Percentiles rank a stretch among this genome's conserved stretches.
Conservation (phyloP, 768 basidiomycete species). For the Omphalotus guepiniiformis region DNA sequence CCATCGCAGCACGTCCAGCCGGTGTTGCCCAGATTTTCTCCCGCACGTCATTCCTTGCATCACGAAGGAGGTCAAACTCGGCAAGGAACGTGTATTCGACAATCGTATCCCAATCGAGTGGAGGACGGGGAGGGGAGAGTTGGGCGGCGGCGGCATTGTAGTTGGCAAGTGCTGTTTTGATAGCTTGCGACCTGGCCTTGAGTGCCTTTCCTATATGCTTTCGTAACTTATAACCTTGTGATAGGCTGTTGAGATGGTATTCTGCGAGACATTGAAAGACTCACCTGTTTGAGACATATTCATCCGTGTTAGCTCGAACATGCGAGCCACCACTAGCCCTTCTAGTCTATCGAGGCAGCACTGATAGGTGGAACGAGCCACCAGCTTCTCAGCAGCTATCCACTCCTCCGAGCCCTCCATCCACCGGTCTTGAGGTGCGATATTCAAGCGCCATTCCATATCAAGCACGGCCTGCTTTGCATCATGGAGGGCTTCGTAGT, state of each 20-base stretch:
- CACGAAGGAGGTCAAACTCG: slow-evolving; percentile 19
- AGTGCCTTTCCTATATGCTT: slow-evolving; percentile 20
- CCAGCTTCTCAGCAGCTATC: background rate
- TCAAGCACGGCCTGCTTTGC: slow-evolving; percentile 3
- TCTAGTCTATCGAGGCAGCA: background rate
- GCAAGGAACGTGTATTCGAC: slow-evolving; percentile 20
- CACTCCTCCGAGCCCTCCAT: background rate
- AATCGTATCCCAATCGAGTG: slow-evolving; percentile 18
- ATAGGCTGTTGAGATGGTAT: background rate
- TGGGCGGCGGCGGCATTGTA: slow-evolving; percentile 15
- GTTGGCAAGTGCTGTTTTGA: slow-evolving; percentile 13
- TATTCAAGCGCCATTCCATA: slow-evolving; percentile 6
- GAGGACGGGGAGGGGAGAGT: slow-evolving; percentile 8
- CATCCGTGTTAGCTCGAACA: slow-evolving; percentile 14
- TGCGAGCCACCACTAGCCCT: slow-evolving; percentile 2
- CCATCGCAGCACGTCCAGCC: slow-evolving; percentile 11
- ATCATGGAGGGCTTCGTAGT: slow-evolving; percentile 7
- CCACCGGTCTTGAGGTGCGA: slow-evolving; percentile 10
- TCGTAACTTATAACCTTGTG: slow-evolving; percentile 16
- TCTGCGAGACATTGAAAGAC: background rate
- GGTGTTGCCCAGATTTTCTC: slow-evolving; percentile 12
- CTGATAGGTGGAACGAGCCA: slow-evolving; percentile 2
- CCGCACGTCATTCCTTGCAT: slow-evolving; percentile 3
- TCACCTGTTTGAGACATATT: slow-evolving; percentile 14
- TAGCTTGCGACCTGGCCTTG: slow-evolving; percentile 14